Base-by-base conservation (phyloP, 768 basidiomycete genomes). In the Suillus sp. region DNA sequence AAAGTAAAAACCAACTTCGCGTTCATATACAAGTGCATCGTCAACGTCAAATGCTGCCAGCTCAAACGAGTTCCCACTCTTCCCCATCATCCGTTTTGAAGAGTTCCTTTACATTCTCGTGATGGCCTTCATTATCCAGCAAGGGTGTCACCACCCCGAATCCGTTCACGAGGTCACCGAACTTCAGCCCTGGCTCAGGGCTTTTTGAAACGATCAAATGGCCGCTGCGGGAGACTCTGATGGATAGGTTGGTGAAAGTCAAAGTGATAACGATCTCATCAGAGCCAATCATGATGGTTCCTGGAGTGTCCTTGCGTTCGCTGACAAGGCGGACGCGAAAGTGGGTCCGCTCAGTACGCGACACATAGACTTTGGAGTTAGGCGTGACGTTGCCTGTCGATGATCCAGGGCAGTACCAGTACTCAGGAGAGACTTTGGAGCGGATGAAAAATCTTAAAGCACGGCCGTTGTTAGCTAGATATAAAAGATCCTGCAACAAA, bases 241-340 rank as follows among this genome's bases (percentile, higher is more conserved):
- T 22, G n/a, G 40, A 38, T 16, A 38, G 22, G 11, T 58, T 58
- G 30, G 25, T 14, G 2, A 7, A 47, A 37, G n/a, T 25, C 7
- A 58, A 25, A 8, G 22, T 48, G 22, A 58, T 58, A 25, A 6
- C 22, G 14, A 58, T 58, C 22, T 58, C 30, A 14, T 58, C 57
- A 32, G 57, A 58, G 38, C 57, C 57, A 7, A 58, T 50, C 57
- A 48, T 48, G 4, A 58, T 58, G n/a, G 37, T 58, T 18, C 57
- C 57, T 14, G 42, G 10, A 37, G 38, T 25, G 9, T 45, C 37
- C 51, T 32, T 34, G 32, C 32, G 32, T 22, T 58, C 42, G 7
- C 9, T 18, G 38, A 30, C 9, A 10, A 38, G 25, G 11, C 22
- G 42, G 30, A 48, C 22, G 20, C 22, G 30, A 20, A 58, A 58